Evolutionary conservation across 116 monocot genomes (phyloP), one percentile per base, ranked within the genome.

Genomic region (Phalaenopsis hybrid): DNA sequence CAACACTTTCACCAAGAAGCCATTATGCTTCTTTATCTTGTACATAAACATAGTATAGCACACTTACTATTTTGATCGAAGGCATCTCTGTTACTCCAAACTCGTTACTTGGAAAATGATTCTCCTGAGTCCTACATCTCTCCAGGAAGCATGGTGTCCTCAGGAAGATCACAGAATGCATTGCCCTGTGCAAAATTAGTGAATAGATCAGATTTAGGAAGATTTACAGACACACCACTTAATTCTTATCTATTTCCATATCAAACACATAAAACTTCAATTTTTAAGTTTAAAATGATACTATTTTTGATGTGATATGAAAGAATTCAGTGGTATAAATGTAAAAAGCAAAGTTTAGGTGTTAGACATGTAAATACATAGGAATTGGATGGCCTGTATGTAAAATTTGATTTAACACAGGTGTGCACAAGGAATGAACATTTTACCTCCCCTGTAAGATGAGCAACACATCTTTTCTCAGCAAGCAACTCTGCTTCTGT

Each of bases 391-490:
- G 37, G 37, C 37, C 1, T 37, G 37, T 37, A 37, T 37, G 37
- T 37, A 37, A 37, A 33, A 52, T 52, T 2, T 6, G 16, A 49
- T 68, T 34, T 45, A 34, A 21, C 9, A 51, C 0, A 17, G 33
- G 11, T 17, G 45, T 16, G 16, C 44, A 63, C 13, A 82, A 67
- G 58, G 57, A 28, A 57, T 81, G 28, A 31, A 13, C 25, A 7
- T 59, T 77, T 86, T 84, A 99, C 99, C 99, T 99, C 99, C 75
- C 99, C 99, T 5, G 95, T 99, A 34, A 99, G 94, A 87, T 99
- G 99, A n/a, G 83, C 99, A 37, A 99, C 99, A 83, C 99, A 99
- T 92, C 93, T 91, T 85, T 99, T 99, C 89, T 99, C 99, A 34
- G 99, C 95, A 74, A 99, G 86, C 82, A 99, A 77, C 82, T 99